These are phyloP conservation scores for Tuber umbilicatum DNA, from an alignment of 495 filamentous ascomycete genomes.

Conservation along the genomic window DNA sequence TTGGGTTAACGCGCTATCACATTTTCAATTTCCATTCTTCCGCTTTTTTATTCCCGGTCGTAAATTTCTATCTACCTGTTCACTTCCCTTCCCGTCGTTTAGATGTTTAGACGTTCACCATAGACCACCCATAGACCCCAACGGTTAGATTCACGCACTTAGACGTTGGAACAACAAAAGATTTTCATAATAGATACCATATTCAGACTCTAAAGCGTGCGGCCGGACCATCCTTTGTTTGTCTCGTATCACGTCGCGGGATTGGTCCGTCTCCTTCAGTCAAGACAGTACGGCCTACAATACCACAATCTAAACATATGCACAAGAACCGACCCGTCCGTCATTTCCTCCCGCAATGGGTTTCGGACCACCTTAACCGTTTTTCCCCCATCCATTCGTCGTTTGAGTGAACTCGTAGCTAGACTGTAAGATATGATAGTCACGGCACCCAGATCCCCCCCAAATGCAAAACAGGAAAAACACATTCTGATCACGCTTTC, in stretches of 20 bases:
- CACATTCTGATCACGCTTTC: not conserved
- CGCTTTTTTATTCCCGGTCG: not conserved
- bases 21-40: not conserved
- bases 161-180: not conserved
- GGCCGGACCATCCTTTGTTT: not conserved
- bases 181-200: not conserved
- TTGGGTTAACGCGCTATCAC: not conserved
- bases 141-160: not conserved
- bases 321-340: not conserved
- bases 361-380: not conserved
- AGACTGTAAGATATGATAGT: too few relatives aligned
- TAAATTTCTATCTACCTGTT: not conserved
- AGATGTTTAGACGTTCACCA: not conserved
- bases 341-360: not conserved
- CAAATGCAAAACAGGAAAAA: not conserved
- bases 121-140: not conserved
- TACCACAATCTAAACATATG: not conserved
- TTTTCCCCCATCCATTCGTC: not conserved
- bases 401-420: not conserved
- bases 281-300: not conserved
- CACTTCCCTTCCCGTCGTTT: not conserved
- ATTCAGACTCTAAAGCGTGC: not conserved
- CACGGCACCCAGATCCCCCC: too few relatives aligned
- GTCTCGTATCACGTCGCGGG: not conserved
- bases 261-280: not conserved